Conservation (phyloP, 768 basidiomycete genomes). For the Leccinum disarticulatum region DNA sequence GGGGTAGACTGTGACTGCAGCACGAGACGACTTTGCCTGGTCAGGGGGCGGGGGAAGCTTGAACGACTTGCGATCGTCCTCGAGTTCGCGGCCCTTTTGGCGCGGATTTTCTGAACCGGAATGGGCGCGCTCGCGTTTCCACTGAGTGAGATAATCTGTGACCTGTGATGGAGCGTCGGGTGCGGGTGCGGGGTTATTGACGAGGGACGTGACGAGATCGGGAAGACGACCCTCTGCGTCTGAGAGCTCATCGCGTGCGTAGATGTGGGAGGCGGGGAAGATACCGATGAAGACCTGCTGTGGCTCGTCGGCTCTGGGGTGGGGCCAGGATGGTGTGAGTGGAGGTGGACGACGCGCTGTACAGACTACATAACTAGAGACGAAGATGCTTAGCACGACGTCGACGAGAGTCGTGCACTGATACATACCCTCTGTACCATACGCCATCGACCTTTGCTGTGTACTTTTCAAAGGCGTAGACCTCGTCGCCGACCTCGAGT, state of each 20-base stretch:
- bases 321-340: slow-evolving; percentile 58
- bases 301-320: slow-evolving; percentile 70
- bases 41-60: slow-evolving; percentile 74
- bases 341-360: slow-evolving; percentile 69
- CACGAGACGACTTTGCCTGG: slow-evolving; percentile 69
- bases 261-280: slow-evolving; percentile 88
- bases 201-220: slow-evolving; percentile 64
- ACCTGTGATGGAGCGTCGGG: slow-evolving; percentile 36
- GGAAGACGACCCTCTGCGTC: slow-evolving; percentile 87
- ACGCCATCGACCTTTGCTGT: slow-evolving; percentile 71
- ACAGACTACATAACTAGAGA: slow-evolving; percentile 77
- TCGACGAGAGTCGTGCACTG: background rate
- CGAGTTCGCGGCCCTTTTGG: slow-evolving; percentile 57
- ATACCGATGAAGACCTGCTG: slow-evolving; percentile 94
- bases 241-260: slow-evolving; percentile 79
- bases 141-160: slow-evolving; percentile 47
- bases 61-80: slow-evolving; percentile 58
- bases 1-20: slow-evolving; percentile 70
- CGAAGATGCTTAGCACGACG: background rate
- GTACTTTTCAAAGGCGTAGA: slow-evolving; percentile 96
- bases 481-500: slow-evolving; percentile 93
- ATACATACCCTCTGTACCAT: slow-evolving; percentile 92
- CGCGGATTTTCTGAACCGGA: slow-evolving; percentile 31
- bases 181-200: slow-evolving; percentile 35
- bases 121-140: slow-evolving; percentile 38